Percentiles rank a stretch among this genome's conserved stretches.
These are phyloP conservation scores for Cicer cuneatum DNA, from an alignment of 306 rosid genomes.

Conservation along the genomic window DNA sequence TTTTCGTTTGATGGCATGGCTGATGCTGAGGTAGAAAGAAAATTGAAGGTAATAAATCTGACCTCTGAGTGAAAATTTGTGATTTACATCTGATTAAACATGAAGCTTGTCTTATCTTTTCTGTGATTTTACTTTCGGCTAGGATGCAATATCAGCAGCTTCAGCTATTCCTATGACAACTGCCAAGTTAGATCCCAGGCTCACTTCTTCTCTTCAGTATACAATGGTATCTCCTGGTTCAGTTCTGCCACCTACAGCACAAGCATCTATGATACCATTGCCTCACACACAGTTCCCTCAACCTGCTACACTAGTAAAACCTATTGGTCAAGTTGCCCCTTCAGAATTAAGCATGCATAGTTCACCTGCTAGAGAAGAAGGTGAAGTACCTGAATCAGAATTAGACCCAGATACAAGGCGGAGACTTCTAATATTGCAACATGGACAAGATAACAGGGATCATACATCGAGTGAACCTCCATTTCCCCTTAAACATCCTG, in stretches of 20 bases:
- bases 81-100: slow-evolving; percentile 10
- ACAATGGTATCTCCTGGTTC: slow-evolving; percentile 66
- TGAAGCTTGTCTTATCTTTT: slow-evolving; percentile 35
- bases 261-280: slow-evolving; percentile 58
- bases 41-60: slow-evolving; percentile 74
- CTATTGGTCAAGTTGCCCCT: slow-evolving; percentile 63
- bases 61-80: slow-evolving; percentile 33
- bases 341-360: slow-evolving; percentile 76
- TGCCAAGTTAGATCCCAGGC: slow-evolving; percentile 69
- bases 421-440: slow-evolving; percentile 98
- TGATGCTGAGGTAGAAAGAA: slow-evolving; percentile 86
- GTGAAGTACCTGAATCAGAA: slow-evolving; percentile 99
- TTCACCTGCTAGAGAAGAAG: slow-evolving; percentile 99
- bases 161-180: slow-evolving; percentile 58
- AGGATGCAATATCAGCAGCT: slow-evolving; percentile 74
- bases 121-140: slow-evolving; percentile 32
- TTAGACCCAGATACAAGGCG: slow-evolving; percentile 98
- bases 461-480: slow-evolving; percentile 69
- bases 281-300: slow-evolving; percentile 67
- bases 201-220: slow-evolving; percentile 56
- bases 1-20: slow-evolving; percentile 83
- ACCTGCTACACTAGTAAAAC: slow-evolving; percentile 58
- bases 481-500: slow-evolving; percentile 67
- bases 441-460: slow-evolving; percentile 96
- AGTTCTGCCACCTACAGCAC: slow-evolving; percentile 62